Percentiles rank a stretch among this genome's conserved stretches.
These are phyloP conservation scores for Suillus hirtellus DNA, from an alignment of 768 basidiomycete species.

Conservation along the genomic window DNA sequence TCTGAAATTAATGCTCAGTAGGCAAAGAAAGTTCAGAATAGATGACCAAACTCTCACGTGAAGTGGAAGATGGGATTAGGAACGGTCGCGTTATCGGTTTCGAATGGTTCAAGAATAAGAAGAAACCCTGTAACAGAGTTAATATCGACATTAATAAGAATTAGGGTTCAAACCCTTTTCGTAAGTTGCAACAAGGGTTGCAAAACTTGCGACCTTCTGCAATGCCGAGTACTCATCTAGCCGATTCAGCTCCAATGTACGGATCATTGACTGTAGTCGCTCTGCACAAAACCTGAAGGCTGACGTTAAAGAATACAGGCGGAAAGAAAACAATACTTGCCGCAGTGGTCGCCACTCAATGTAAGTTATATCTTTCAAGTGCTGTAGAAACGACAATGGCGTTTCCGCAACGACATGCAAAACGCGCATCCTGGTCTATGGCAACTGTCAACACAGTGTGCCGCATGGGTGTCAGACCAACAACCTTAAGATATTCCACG, in stretches of 20 bases:
- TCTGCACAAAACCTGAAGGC: constrained; percentile 88
- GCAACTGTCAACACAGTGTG: constrained; percentile 17
- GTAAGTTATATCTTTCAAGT: constrained; percentile 98
- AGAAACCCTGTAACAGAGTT: constrained; percentile 68
- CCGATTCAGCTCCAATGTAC: constrained; percentile 85
- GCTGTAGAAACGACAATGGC: constrained; percentile 93
- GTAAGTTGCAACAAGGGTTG: constrained; percentile 95
- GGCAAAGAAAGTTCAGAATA: background rate
- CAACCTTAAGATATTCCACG: constrained; percentile 96
- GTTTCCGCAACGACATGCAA: constrained; percentile 99
- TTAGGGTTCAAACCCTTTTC: constrained; percentile 71
- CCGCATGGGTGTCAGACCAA: background rate
- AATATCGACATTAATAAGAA: constrained; percentile 2
- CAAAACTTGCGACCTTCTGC: constrained; percentile 95
- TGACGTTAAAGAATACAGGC: constrained; percentile 4
- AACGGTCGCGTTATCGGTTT: constrained; percentile 97
- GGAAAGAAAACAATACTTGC: constrained; percentile 44
- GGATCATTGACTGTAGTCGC: constrained; percentile 88
- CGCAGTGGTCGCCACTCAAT: constrained; percentile 92
- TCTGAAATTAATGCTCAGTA: constrained; percentile 42
- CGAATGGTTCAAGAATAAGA: constrained; percentile 96
- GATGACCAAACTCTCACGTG: constrained; percentile 54
- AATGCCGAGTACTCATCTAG: constrained; percentile 90
- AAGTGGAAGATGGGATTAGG: constrained; percentile 99
- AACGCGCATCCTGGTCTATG: constrained; percentile 97